Conservation (phyloP, 2,329 filamentous ascomycete species). For the Pseudopithomyces maydicus region DNA sequence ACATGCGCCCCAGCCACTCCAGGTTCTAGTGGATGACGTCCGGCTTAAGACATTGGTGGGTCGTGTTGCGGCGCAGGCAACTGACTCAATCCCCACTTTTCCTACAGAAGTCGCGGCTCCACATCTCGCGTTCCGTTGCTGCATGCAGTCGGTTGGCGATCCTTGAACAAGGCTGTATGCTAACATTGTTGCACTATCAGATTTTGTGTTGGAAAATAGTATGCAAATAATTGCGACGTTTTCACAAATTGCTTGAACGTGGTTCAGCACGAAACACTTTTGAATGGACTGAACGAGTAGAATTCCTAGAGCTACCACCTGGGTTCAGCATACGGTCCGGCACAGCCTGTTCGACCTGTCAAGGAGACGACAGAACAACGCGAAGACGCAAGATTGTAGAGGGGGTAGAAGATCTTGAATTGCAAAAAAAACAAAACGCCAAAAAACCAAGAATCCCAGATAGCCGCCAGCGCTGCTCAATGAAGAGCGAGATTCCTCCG, state of each 20-base stretch:
- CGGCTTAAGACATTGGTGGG: constrained; percentile 2
- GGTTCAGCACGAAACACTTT: background rate
- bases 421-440: constrained; percentile 2
- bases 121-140: background rate
- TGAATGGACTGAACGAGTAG: background rate
- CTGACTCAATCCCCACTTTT: background rate
- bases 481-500: constrained; percentile 16
- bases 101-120: constrained; percentile 2
- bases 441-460: constrained; percentile 7
- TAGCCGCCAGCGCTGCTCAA: constrained; percentile 16
- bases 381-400: background rate
- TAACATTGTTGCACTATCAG: constrained; percentile 14
- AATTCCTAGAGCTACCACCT: constrained; percentile 5
- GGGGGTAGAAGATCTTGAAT: constrained; percentile 3
- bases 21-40: constrained; percentile 28
- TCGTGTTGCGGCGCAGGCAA: constrained; percentile 5
- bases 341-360: constrained; percentile 4
- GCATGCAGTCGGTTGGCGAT: background rate
- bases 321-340: background rate
- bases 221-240: background rate
- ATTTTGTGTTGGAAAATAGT: constrained; percentile 31
- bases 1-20: constrained; percentile 22
- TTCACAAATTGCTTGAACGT: background rate
- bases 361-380: background rate
- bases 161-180: background rate